A percentile compares a stretch with the other conserved stretches of the same genome.
These are phyloP conservation scores for Ceratobasidium sp. DNA, from an alignment of 1,284 basidiomycete genomes.

Conservation along the genomic window DNA sequence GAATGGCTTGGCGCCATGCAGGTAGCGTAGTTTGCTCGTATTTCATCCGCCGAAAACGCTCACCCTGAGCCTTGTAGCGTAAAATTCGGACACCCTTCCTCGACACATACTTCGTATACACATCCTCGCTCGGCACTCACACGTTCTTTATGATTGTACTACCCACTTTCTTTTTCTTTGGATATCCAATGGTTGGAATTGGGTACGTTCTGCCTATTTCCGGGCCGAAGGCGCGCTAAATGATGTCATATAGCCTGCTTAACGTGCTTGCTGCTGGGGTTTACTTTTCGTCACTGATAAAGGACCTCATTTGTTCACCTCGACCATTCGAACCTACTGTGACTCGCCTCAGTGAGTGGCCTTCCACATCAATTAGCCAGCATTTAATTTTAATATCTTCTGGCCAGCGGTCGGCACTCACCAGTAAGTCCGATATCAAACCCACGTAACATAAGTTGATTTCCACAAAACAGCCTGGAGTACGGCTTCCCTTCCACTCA, in stretches of 20 bases:
- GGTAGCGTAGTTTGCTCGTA: constrained; percentile 59
- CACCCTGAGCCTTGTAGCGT: constrained; percentile 58
- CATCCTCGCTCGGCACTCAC: constrained; percentile 89
- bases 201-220: constrained; percentile 67
- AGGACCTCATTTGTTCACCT: constrained; percentile 92
- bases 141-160: constrained; percentile 95
- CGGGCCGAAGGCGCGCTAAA: not conserved
- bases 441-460: constrained; percentile 53
- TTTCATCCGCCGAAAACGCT: not conserved
- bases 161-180: constrained; percentile 90
- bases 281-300: constrained; percentile 85
- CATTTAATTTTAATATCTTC: not conserved
- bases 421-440: constrained; percentile 58
- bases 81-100: constrained; percentile 75
- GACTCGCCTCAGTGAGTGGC: constrained; percentile 78
- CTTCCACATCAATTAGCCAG: not conserved
- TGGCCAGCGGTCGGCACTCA: constrained; percentile 81
- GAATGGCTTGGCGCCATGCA: constrained; percentile 78
- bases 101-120: constrained; percentile 92
- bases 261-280: constrained; percentile 84
- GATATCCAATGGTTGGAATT: constrained; percentile 75
- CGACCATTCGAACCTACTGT: constrained; percentile 93
- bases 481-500: constrained; percentile 98
- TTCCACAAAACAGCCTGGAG: constrained; percentile 63
- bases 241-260: constrained; percentile 66